Evolutionary conservation across 2,329 filamentous ascomycete species (phyloP).

Genomic region (Arachnomyces sp.): DNA sequence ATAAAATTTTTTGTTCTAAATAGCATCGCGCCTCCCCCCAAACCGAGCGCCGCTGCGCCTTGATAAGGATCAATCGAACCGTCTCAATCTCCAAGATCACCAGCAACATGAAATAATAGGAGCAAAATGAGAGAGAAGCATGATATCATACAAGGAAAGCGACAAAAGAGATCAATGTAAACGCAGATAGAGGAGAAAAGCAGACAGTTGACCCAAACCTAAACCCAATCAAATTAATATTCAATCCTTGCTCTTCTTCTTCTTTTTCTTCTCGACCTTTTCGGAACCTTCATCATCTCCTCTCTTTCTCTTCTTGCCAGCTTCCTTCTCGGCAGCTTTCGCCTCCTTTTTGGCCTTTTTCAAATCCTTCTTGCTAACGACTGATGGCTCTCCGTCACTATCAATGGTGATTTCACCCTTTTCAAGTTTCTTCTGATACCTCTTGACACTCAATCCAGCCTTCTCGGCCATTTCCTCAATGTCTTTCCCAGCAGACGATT

Average conservation of each 20-base stretch:
- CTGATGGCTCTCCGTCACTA: constrained; percentile 56
- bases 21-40: constrained; percentile 17
- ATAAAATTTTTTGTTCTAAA: constrained; percentile 12
- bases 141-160: constrained; percentile 37
- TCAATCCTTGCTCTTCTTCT: constrained; percentile 55
- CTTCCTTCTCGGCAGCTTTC: constrained; percentile 46
- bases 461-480: constrained; percentile 55
- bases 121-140: constrained; percentile 25
- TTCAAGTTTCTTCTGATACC: constrained; percentile 73
- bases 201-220: constrained; percentile 8
- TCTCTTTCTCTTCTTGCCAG: constrained; percentile 65
- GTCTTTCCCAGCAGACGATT: constrained; percentile 39
- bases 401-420: constrained; percentile 64
- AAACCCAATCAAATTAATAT: constrained; percentile 16
- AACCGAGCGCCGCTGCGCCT: constrained; percentile 25
- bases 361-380: constrained; percentile 67
- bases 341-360: constrained; percentile 63
- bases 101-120: constrained; percentile 21
- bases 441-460: constrained; percentile 63
- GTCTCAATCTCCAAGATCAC: constrained; percentile 15
- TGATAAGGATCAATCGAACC: constrained; percentile 22
- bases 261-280: constrained; percentile 52
- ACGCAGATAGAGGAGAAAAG: constrained; percentile 35
- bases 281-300: constrained; percentile 46
- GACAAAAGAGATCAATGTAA: constrained; percentile 11